These are phyloP conservation scores for Senna siamea DNA, from an alignment of 306 rosid genomes.

Conservation along the genomic window DNA sequence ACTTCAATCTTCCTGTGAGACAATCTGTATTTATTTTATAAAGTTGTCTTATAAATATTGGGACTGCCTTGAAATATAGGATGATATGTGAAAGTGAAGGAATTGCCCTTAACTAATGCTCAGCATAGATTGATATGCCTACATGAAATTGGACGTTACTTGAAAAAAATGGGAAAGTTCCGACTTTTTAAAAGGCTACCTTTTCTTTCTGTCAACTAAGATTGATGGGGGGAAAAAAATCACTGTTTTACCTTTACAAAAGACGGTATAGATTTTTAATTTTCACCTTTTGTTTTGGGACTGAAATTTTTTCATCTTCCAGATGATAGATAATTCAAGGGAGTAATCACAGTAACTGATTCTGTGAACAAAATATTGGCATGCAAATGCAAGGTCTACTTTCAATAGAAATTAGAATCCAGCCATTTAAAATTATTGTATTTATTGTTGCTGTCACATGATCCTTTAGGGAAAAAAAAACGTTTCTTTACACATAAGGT, in stretches of 20 bases:
- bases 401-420: not conserved
- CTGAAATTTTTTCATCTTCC: no score
- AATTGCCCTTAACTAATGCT: no score
- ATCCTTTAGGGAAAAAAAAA: not conserved
- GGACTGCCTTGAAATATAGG: no score
- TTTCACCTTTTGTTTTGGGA: no score
- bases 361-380: not conserved
- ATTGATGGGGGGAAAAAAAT: not conserved
- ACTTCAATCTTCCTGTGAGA: not conserved
- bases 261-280: not conserved
- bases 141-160: no score
- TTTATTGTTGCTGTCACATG: constrained; percentile 12
- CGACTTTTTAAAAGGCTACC: not conserved
- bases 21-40: no score
- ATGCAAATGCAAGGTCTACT: not conserved
- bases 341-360: not conserved
- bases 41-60: no score
- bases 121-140: no score
- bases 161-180: not conserved
- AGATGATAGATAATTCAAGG: not conserved
- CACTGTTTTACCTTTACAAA: not conserved
- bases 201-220: not conserved
- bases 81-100: no score
- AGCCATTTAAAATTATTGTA: not conserved
- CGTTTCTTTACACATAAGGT: not conserved